Evolutionary conservation across 176 grass and related monocot species (phyloP).

Genomic region (Luzula sylvatica): DNA sequence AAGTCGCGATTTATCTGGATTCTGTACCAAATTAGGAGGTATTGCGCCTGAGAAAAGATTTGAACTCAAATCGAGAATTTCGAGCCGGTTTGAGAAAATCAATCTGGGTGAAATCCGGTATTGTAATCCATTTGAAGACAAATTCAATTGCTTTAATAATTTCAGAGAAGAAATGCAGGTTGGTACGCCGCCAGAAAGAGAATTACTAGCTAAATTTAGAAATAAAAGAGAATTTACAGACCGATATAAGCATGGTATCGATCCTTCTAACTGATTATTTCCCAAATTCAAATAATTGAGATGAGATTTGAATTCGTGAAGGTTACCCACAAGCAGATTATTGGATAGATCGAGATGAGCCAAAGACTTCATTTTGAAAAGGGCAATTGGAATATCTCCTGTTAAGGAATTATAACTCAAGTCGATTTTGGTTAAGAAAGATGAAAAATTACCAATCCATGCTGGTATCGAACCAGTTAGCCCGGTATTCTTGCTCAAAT

Average conservation of each 20-base stretch:
- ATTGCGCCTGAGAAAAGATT: constrained; percentile 51
- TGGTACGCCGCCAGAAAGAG: constrained; percentile 59
- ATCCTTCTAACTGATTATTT: constrained; percentile 14
- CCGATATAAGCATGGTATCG: constrained; percentile 17
- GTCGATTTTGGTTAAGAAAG: constrained; percentile 12
- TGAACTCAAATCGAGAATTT: constrained; percentile 54
- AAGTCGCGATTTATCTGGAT: constrained; percentile 43
- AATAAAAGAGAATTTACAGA: constrained; percentile 22
- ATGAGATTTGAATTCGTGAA: constrained; percentile 14
- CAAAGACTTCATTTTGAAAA: constrained; percentile 18
- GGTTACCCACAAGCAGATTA: constrained; percentile 1
- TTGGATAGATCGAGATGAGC: constrained; percentile 12
- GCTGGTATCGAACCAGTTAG: not conserved
- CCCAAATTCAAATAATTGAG: constrained; percentile 23
- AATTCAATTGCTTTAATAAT: constrained; percentile 45
- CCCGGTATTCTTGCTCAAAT: constrained; percentile 14
- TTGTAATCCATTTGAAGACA: constrained; percentile 58
- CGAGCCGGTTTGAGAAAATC: constrained; percentile 61
- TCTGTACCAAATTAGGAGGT: constrained; percentile 47
- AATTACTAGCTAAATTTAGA: constrained; percentile 61
- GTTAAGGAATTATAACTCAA: constrained; percentile 14
- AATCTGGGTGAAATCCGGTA: constrained; percentile 72
- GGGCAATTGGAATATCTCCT: constrained; percentile 15
- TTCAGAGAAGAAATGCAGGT: constrained; percentile 45
- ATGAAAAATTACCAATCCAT: constrained; percentile 18